These are phyloP conservation scores for Lentithecium fluviatile DNA, from an alignment of 495 filamentous ascomycete species.

Conservation along the genomic window DNA sequence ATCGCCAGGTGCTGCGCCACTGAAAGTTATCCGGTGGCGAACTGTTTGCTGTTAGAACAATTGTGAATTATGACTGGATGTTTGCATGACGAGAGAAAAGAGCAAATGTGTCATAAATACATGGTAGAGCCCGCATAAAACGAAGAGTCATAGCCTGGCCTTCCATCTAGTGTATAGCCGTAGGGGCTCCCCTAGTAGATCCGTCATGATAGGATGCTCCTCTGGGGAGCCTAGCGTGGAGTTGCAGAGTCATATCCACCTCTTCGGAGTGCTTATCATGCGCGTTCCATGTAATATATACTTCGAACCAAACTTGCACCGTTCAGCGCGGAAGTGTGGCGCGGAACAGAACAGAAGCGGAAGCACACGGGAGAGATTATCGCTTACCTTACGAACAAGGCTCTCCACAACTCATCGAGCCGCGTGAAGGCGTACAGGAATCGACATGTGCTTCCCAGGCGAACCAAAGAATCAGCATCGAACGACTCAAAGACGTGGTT, in stretches of 20 bases:
- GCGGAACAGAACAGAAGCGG: not conserved
- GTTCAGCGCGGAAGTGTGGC: not conserved
- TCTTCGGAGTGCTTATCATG: too few species aligned
- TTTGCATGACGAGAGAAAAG: constrained; percentile 7
- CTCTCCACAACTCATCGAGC: constrained; percentile 88
- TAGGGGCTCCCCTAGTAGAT: too few species aligned
- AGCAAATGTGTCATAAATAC: not conserved
- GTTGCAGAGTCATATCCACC: too few species aligned
- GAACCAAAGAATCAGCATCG: constrained; percentile 59
- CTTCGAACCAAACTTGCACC: too few species aligned
- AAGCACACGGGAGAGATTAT: constrained; percentile 5
- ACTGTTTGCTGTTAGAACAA: constrained; percentile 27
- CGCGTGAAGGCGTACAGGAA: constrained; percentile 84
- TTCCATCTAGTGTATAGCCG: too few species aligned
- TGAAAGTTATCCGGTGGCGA: constrained; percentile 49
- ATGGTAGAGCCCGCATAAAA: too few species aligned
- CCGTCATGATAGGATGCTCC: too few species aligned
- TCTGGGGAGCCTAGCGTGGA: too few species aligned
- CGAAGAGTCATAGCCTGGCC: too few species aligned
- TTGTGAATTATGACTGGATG: not conserved
- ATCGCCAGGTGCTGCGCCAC: constrained; percentile 87
- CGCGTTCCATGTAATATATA: too few species aligned
- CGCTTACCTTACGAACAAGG: constrained; percentile 80
- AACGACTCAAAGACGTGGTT: constrained; percentile 72
- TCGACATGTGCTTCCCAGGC: constrained; percentile 79